These are phyloP conservation scores for Naganishia randhawae DNA, from an alignment of 768 basidiomycete species.

Conservation along the genomic window DNA sequence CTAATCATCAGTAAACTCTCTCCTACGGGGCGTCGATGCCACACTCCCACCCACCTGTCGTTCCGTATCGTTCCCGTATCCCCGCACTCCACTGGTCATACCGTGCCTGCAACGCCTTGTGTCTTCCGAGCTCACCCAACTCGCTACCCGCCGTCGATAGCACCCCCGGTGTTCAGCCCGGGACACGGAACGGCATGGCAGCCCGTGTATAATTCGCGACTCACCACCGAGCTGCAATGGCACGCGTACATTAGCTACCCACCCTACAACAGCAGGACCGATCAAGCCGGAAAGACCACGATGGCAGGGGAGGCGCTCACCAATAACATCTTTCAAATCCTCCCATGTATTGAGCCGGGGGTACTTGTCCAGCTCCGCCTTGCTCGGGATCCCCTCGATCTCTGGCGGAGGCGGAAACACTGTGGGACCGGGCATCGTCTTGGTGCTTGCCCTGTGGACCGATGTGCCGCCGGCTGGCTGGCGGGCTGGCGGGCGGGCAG, in stretches of 20 bases:
- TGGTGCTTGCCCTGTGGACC: not conserved
- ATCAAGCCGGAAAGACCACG: too few species aligned
- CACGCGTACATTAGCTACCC: not conserved
- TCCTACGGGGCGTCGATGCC: not conserved
- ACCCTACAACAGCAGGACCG: too few species aligned
- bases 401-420: constrained; percentile 36
- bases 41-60: constrained; percentile 38
- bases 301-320: too few species aligned
- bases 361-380: constrained; percentile 45
- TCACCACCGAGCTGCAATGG: constrained; percentile 5
- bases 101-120: constrained; percentile 25
- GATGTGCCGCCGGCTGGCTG: not conserved
- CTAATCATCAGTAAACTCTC: not conserved
- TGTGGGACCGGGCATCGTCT: constrained; percentile 36
- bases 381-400: constrained; percentile 43
- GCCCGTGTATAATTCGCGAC: too few species aligned
- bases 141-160: not conserved
- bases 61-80: constrained; percentile 39
- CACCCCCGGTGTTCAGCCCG: not conserved
- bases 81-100: constrained; percentile 43
- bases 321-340: constrained; percentile 33
- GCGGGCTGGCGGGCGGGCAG: too few species aligned
- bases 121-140: constrained; percentile 24
- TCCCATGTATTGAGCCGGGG: constrained; percentile 48
- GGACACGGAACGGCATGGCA: too few species aligned